A percentile compares a stretch with the other conserved stretches of the same genome.
phyloP scores from a whole-genome alignment of 2,329 filamentous ascomycete genomes.

The Ceratocystiopsis sp. region DNA sequence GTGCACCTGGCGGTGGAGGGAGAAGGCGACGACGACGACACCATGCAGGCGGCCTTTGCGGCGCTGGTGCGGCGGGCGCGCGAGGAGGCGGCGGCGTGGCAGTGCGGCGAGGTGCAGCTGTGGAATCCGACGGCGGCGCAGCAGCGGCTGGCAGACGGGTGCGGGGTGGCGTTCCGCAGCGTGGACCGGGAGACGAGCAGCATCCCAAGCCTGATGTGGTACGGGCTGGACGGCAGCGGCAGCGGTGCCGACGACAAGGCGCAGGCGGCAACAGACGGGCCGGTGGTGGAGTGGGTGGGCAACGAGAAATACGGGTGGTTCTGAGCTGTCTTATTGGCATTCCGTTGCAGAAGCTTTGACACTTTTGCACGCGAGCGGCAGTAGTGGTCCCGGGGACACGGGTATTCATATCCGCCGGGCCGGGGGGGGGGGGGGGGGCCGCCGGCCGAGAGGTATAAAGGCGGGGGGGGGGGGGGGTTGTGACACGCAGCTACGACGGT shows the following conservation, averaged over 20 bases:
- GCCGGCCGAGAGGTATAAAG: neutral
- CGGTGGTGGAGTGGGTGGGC: slow-evolving; percentile 49
- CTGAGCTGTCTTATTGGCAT: neutral
- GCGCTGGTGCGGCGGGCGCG: slow-evolving; percentile 51
- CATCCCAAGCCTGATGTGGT: slow-evolving; percentile 58
- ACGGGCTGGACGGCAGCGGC: slow-evolving; percentile 22
- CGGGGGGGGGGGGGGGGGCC: neutral
- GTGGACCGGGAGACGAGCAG: slow-evolving; percentile 46
- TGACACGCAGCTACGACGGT: too few species aligned
- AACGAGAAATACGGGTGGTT: slow-evolving; percentile 65
- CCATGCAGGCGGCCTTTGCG: slow-evolving; percentile 28
- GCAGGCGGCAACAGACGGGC: too few species aligned
- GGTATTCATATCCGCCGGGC: slow-evolving; percentile 1
- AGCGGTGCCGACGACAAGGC: slow-evolving; percentile 20
- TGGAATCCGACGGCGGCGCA: slow-evolving; percentile 62
- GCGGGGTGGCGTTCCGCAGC: slow-evolving; percentile 28
- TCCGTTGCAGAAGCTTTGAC: neutral
- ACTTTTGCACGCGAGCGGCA: too few species aligned
- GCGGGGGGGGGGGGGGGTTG: too few species aligned
- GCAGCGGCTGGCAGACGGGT: slow-evolving; percentile 25
- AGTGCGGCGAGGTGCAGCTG: slow-evolving; percentile 51
- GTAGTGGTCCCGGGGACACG: neutral
- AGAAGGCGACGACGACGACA: too few species aligned
- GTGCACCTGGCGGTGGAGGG: slow-evolving; percentile 50
- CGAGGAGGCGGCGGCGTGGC: slow-evolving; percentile 53